Evolutionary conservation across 495 filamentous ascomycete species (phyloP), one percentile per base, ranked within the genome.

Genomic region (Hypoxylon lienhwacheense): DNA sequence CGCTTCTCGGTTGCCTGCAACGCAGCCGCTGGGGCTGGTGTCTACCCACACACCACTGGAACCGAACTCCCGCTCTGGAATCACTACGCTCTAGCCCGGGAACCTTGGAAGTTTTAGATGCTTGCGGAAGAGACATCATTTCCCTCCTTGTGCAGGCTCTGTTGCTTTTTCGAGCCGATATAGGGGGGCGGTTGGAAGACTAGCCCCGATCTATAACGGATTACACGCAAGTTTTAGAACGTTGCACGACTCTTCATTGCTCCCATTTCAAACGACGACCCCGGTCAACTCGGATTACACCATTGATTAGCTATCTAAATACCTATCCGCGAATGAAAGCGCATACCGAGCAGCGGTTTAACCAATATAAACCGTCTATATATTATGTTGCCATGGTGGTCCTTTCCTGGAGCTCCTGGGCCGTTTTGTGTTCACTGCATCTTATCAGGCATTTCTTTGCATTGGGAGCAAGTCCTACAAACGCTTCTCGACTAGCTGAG

Each of bases 61-160:
- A 49, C 47, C 32, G 33, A 45, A 31, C 44, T 34, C 31, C 28
- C 25, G 31, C 31, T 52, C 47, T 41, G 32, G 16, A 19, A 47
- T 53, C 36, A 52, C 35, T 25, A 33, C 47, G 26, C 52, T 35
- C 41, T 44, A 53, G 42, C 39, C 51, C 39, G 42, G 32, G 45
- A 32, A 44, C 35, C 24, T 36, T 50, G 26, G 48, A 54, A 42
- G n/a, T 43, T 48, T 34, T 32, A 16, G 47, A 44, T 48, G 47
- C 54, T 50, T 53, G 58, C 47, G 48, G 33, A 53, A 56, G 53
- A 47, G 47, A 52, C 33, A 35, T 56, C 52, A 56, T 32, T 47
- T 42, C 21, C 31, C 34, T 35, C 22, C 16, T 48, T 45, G 48
- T 56, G 52, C 47, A 55, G 47, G 52, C n/a, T 47, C 33, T 61